A percentile compares a stretch with the other conserved stretches of the same genome.
Conservation (phyloP, 768 basidiomycete species). For the Pleurotus giganteus region DNA sequence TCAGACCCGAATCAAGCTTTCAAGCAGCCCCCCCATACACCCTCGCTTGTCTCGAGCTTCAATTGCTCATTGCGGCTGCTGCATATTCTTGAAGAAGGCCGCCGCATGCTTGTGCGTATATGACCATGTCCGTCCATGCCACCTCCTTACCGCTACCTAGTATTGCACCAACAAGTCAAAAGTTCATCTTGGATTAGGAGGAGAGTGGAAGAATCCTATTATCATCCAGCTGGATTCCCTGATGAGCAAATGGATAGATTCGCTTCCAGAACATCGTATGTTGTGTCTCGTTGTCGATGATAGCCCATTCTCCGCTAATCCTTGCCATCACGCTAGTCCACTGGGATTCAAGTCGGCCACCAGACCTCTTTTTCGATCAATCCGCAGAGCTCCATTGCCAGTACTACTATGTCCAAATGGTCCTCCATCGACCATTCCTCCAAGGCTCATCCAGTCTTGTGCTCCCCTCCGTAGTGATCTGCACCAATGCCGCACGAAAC, state of each 20-base stretch:
- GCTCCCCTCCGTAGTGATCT: slow-evolving; percentile 72
- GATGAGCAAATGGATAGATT: slow-evolving; percentile 69
- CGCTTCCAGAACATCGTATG: slow-evolving; percentile 59
- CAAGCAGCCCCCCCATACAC: slow-evolving; percentile 58
- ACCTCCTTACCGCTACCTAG: slow-evolving; percentile 28
- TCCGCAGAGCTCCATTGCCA: slow-evolving; percentile 53
- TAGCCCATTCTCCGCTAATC: too few species aligned
- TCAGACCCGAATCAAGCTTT: slow-evolving; percentile 57
- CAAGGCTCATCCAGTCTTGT: slow-evolving; percentile 42
- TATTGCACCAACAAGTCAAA: slow-evolving; percentile 71
- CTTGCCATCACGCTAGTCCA: too few species aligned
- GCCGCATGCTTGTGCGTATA: slow-evolving; percentile 55
- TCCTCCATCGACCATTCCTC: slow-evolving; percentile 78
- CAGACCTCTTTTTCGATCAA: slow-evolving; percentile 51
- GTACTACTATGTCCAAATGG: slow-evolving; percentile 64
- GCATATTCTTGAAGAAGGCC: slow-evolving; percentile 57
- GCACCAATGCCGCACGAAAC: slow-evolving; percentile 77
- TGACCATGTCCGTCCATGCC: not conserved
- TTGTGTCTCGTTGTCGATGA: slow-evolving; percentile 2
- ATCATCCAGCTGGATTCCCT: slow-evolving; percentile 72
- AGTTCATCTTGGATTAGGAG: slow-evolving; percentile 47
- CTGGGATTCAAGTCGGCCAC: slow-evolving; percentile 49
- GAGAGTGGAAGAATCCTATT: slow-evolving; percentile 61
- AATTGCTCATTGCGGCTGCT: slow-evolving; percentile 53
- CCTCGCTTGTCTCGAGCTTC: slow-evolving; percentile 56